A percentile compares a stretch with the other conserved stretches of the same genome.
Conservation (phyloP, 345 rosid genomes). For the Syzygium oleosum region DNA sequence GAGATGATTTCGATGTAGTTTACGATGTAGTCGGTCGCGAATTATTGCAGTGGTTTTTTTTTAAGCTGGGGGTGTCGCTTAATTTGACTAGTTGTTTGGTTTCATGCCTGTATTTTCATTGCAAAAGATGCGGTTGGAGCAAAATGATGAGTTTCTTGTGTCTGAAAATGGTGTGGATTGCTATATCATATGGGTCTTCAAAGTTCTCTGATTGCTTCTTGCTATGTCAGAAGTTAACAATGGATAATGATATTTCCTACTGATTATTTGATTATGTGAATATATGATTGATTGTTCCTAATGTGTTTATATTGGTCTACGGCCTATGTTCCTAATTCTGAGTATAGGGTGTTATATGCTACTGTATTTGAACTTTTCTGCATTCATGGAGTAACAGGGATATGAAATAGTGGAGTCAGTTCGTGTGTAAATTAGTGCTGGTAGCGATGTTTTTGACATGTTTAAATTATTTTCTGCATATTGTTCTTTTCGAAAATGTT, state of each 20-base stretch:
- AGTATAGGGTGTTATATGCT: not conserved
- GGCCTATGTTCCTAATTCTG: not conserved
- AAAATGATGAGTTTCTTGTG: conserved; percentile 1
- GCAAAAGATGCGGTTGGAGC: not conserved
- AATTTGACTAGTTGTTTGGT: not conserved
- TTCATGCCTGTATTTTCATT: not conserved
- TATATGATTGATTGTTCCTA: not conserved
- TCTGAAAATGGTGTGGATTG: conserved; percentile 9
- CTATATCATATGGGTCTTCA: conserved; percentile 1
- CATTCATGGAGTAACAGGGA: not conserved
- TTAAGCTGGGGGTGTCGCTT: not conserved
- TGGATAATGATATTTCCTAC: not conserved
- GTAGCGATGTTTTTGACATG: not conserved
- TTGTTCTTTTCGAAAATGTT: not conserved
- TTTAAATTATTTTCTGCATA: not conserved
- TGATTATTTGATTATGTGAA: not conserved
- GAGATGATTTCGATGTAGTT: not conserved
- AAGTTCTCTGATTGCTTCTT: conserved; percentile 12
- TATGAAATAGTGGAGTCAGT: not conserved
- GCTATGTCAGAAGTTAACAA: not conserved
- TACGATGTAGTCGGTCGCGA: not conserved
- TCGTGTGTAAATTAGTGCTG: not conserved
- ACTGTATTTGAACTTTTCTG: not conserved
- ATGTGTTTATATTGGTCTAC: not conserved
- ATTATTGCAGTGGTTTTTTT: not conserved